Base-by-base conservation (phyloP, 2,329 filamentous ascomycete genomes). In the Thermoascus crustaceus region DNA sequence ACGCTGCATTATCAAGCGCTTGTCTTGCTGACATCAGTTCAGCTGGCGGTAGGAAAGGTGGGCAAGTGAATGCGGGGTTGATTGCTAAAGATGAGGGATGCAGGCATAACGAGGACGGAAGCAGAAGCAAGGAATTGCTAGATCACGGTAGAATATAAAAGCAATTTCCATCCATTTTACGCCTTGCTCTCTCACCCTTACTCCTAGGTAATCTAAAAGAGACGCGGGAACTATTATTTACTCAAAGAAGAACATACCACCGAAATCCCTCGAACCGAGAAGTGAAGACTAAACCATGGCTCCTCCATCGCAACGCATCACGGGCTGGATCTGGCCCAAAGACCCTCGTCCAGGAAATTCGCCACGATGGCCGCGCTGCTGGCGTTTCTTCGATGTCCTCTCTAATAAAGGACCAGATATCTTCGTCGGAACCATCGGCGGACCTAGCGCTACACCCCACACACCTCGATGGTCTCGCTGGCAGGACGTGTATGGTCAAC, bases 371-470 rank as follows among this genome's bases (percentile, higher is more conserved):
- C 46, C 49, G 7, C 44, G 44, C 7, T 41, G 46, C 32, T 49
- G 48, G 49, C 56, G 55, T 4, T 36, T 66, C 13, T 48, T 50
- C 13, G 59, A 68, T 30, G 47, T 66, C 34, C 26, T 65, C 10
- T 55, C 42, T 5, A 56, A 55, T 22, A 59, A 54, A 37, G 64
- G 63, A 1, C 63, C 64, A 8, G 64, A 67, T 45, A 60, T 67
- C 4, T 66, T 59, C 22, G 47, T 67, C n/a, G 56, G 52, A 5
- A 42, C 33, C 9, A 47, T 57, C 27, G 34, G 40, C 7, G 34
- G 35, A 8, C 34, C 42, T 4, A 37, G 22, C 5, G 9, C 20
- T 5, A 32, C 17, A 4, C 44, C 44, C 2, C 34, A 23, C 20
- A 43, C 32, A 8, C 30, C 42, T 7, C 33, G 38, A 16, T 44